Conservation (phyloP, 2,329 filamentous ascomycete species). For the Pestalotiopsis sp. region DNA sequence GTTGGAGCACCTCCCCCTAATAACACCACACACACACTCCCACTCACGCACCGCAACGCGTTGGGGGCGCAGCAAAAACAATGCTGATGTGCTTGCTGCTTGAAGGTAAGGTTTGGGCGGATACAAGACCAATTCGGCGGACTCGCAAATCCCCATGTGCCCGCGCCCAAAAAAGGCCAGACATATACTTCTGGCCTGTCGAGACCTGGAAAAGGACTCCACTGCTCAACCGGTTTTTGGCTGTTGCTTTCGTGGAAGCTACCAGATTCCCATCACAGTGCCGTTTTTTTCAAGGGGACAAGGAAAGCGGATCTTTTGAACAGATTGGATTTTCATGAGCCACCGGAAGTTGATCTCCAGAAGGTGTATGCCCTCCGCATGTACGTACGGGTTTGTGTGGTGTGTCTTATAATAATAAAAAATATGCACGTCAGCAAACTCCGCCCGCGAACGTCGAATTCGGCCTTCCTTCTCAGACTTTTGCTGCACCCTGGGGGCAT, state of each 20-base stretch:
- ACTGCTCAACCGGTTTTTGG: neutral
- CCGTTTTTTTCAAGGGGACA: neutral
- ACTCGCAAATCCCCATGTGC: neutral
- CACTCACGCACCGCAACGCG: too few relatives aligned
- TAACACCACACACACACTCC: too few relatives aligned
- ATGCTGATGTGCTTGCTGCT: too few relatives aligned
- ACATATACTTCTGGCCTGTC: neutral
- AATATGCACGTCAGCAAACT: conserved; percentile 8
- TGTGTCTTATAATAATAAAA: neutral
- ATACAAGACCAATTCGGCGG: neutral
- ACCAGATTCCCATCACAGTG: neutral
- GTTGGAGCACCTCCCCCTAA: neutral
- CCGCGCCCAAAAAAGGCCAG: neutral
- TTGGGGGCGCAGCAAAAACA: too few relatives aligned
- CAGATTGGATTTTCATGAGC: neutral
- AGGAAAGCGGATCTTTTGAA: neutral
- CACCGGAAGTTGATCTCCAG: neutral
- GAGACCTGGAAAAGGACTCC: neutral
- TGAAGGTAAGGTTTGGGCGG: neutral
- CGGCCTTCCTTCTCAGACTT: neutral
- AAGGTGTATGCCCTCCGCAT: neutral
- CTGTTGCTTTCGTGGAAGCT: neutral
- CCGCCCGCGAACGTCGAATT: neutral
- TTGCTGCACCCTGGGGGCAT: neutral
- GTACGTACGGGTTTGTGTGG: neutral